Conservation (phyloP, 2,329 filamentous ascomycete genomes). For the Esteya vermicola region DNA sequence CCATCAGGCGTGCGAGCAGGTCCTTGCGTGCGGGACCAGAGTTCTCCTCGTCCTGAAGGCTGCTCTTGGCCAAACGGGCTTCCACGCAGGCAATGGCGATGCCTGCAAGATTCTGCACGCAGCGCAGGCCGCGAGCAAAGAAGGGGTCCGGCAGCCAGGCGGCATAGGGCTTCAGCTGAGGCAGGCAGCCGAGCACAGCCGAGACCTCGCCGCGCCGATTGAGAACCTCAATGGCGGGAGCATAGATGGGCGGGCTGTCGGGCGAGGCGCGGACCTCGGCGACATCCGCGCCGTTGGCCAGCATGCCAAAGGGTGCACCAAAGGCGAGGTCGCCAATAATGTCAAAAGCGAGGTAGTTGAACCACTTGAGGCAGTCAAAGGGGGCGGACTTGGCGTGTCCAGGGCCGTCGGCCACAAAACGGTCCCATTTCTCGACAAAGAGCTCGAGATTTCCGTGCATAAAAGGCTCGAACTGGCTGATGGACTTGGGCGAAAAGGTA, state of each 20-base stretch:
- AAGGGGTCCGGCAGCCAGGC: constrained; percentile 71
- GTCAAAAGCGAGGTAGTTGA: constrained; percentile 49
- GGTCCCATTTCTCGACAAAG: constrained; percentile 61
- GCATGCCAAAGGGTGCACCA: constrained; percentile 71
- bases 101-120: constrained; percentile 68
- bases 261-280: constrained; percentile 56
- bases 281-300: constrained; percentile 59
- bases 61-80: constrained; percentile 49
- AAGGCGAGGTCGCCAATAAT: constrained; percentile 48
- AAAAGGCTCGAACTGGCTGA: constrained; percentile 78
- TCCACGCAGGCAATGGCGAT: constrained; percentile 78
- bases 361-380: constrained; percentile 73
- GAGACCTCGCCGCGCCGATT: constrained; percentile 82
- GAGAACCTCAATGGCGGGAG: constrained; percentile 72
- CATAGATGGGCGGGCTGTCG: constrained; percentile 48
- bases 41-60: constrained; percentile 38
- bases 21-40: constrained; percentile 43
- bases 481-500: constrained; percentile 70
- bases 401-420: constrained; percentile 33
- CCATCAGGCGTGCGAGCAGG: constrained; percentile 69
- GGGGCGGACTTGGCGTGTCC: constrained; percentile 37
- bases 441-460: constrained; percentile 66
- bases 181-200: constrained; percentile 61
- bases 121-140: constrained; percentile 59
- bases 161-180: constrained; percentile 64